Conservation (phyloP, 768 basidiomycete genomes). For the Leucogyrophana mollusca region DNA sequence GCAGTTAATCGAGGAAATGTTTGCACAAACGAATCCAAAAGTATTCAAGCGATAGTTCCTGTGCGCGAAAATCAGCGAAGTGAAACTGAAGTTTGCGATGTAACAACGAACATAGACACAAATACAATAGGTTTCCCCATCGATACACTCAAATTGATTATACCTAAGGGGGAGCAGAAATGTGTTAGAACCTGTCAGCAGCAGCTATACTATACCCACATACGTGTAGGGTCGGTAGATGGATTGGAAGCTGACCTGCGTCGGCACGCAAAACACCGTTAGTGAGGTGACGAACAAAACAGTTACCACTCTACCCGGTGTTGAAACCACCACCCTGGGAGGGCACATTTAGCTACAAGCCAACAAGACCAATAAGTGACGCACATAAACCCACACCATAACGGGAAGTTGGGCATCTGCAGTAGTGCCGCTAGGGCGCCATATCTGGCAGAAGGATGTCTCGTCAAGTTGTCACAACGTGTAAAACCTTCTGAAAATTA, state of each 20-base stretch:
- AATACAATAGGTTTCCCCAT: constrained; percentile 56
- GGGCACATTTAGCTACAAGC: too few relatives aligned
- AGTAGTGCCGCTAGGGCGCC: constrained; percentile 24
- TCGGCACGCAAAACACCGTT: constrained; percentile 2
- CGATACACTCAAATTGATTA: constrained; percentile 46
- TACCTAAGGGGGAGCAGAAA: constrained; percentile 29
- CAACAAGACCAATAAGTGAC: constrained; percentile 7
- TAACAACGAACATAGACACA: constrained; percentile 42
- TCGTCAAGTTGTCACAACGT: neutral
- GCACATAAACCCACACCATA: constrained; percentile 34
- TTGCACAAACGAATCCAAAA: constrained; percentile 49
- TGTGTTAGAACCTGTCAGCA: too few relatives aligned
- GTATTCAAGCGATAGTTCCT: constrained; percentile 60
- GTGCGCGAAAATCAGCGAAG: neutral
- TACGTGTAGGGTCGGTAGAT: constrained; percentile 47
- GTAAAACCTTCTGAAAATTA: constrained; percentile 15
- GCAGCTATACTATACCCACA: constrained; percentile 3
- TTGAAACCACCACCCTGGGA: constrained; percentile 50
- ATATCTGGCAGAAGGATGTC: constrained; percentile 20
- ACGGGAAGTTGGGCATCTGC: constrained; percentile 26
- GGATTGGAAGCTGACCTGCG: constrained; percentile 43
- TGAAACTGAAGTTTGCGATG: neutral
- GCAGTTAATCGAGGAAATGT: neutral
- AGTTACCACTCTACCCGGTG: constrained; percentile 39
- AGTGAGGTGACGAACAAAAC: constrained; percentile 12